Evolutionary conservation across 2,329 filamentous ascomycete species (phyloP), one percentile per base, ranked within the genome.

Genomic region (Neospermospora avenae): DNA sequence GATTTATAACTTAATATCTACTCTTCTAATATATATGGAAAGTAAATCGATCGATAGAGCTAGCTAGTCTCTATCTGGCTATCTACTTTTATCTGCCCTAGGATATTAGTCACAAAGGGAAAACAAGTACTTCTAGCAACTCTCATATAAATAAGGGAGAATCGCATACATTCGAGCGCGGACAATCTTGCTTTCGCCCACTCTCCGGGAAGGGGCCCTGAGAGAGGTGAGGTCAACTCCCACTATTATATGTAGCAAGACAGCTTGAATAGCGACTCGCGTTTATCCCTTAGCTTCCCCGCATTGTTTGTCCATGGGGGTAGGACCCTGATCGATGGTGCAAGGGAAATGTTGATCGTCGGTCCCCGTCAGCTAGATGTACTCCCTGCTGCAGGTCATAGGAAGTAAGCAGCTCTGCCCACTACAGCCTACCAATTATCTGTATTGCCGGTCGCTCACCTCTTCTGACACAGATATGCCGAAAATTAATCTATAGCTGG

Each of bases 401-500:
- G 13, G 7, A 24, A 53, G 35, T 3, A 31, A 10, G 28, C 28
- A 31, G 28, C 24, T 13, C 10, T 6, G 18, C 20, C 34, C 28
- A 49, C 46, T 18, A 35, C 10, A 35, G 25, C 46, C 48, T 35
- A 34, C 34, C 42, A 11, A 31, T 24, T 31, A 10, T 31, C 6
- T 5, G 20, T 57, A 60, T 57, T 64, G 62, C 62, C 59, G 62
- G 34, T 35, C 22, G 53, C 48, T 52, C 35, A 42, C 51, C 37
- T 59, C 4, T 39, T 56, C 37, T 14, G 22, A 18, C 28, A 20
- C n/a, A n/a, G 10, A 60, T 61, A 48, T 65, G 63, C 63, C 60
- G 60, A 60, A 22, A 42, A 37, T 58, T 55, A 44, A 41, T 41
- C 28, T 42, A 34, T 22, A 46, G n/a, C 46, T 56, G 35, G 52